Evolutionary conservation across 2,329 filamentous ascomycete genomes (phyloP), one percentile per base, ranked within the genome.

Genomic region (Diaporthe vexans): DNA sequence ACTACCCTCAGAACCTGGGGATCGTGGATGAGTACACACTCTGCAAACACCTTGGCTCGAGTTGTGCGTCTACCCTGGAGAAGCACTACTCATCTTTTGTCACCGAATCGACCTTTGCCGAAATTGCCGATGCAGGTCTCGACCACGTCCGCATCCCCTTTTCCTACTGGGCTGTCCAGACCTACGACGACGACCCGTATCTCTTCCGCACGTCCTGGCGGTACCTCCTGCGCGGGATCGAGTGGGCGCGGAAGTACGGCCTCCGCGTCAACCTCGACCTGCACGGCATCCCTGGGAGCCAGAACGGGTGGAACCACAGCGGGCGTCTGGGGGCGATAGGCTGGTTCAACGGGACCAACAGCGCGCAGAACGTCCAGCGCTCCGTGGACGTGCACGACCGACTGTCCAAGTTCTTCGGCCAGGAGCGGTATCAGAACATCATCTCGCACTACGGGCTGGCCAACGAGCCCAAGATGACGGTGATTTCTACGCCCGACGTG

Each of bases 221-320:
- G 17, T 99, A 99, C 80, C 91, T 99, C 1, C 89, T 99, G 13
- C 92, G 97, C 21, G 94, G 89, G 13, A 98, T 99, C 77, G 97
- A 99, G 82, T 99, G 94, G 89, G 94, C 94, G 58, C 93, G 97
- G 35, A 95, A 97, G 80, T 94, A 98, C 82, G 97, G 97, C 0
- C 86, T 99, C 6, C 93, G 97, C 2, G 91, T 99, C 54, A 98
- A 98, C 76, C 90, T 99, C 5, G 97, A 99, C 82, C 85, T 98
- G 6, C 97, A 99, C 84, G 95, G 90, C n/a, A 87, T 97, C 0
- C 96, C 96, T 0, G 97, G 97, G 0, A 96, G 94, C 75, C 97
- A 98, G 81, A 99, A 99, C 80, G 97, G 97, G 2, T 98, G 96
- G 96, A 98, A 98, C 79, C 97, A 99, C 83, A 97, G 94, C 78